Conservation (phyloP, 495 filamentous ascomycete species). For the Neurospora cerealis region DNA sequence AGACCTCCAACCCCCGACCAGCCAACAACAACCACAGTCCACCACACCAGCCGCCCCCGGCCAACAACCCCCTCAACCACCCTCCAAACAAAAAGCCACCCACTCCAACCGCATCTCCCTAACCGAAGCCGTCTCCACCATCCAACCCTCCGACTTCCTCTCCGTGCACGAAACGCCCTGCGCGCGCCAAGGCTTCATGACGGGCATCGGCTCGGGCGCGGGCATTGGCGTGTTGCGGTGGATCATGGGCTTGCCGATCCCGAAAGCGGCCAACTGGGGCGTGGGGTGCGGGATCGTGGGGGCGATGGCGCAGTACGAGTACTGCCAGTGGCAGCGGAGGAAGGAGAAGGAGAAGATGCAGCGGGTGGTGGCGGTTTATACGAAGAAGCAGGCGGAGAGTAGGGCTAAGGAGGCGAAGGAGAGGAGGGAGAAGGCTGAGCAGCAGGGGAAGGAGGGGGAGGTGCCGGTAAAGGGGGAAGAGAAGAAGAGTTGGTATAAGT, state of each 20-base stretch:
- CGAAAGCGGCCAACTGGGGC: constrained; percentile 69
- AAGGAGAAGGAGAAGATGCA: constrained; percentile 71
- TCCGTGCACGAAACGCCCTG: constrained; percentile 74
- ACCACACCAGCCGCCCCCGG: not conserved
- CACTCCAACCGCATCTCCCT: constrained; percentile 39
- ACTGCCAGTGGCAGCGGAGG: constrained; percentile 60
- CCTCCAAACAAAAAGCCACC: constrained; percentile 7
- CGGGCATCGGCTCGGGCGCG: constrained; percentile 71
- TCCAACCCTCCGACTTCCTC: constrained; percentile 59
- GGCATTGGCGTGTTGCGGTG: constrained; percentile 60
- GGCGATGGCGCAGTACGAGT: constrained; percentile 63
- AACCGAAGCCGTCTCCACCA: constrained; percentile 52
- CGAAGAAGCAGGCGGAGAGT: constrained; percentile 50
- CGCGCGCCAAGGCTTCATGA: constrained; percentile 68
- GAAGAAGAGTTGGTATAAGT: constrained; percentile 36
- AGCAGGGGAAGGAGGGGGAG: constrained; percentile 39
- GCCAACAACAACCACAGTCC: not conserved
- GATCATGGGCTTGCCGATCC: constrained; percentile 49
- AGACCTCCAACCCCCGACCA: not conserved
- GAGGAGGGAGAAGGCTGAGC: constrained; percentile 34
- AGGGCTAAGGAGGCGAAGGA: constrained; percentile 30
- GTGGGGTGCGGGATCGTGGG: constrained; percentile 59
- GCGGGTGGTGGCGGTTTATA: constrained; percentile 69
- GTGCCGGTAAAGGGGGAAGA: constrained; percentile 18
- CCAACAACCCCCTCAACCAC: not conserved